Evolutionary conservation across 73 alveolate species (phyloP).

Genomic region (Paramecium caudatum): DNA sequence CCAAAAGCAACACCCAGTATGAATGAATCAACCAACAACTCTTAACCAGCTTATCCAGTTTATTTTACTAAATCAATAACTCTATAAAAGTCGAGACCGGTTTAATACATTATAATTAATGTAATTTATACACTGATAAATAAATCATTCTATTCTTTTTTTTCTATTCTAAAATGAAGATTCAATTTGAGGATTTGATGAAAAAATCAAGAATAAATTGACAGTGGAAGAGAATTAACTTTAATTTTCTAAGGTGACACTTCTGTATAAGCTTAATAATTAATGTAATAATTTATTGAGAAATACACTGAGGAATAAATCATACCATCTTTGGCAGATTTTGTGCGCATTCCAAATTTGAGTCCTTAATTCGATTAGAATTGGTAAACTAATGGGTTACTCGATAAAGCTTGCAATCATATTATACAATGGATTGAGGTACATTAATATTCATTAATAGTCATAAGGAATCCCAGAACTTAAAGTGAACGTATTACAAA

Average conservation of each 20-base stretch:
- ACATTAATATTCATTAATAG: background rate
- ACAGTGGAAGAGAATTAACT: no score
- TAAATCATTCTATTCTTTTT: no score
- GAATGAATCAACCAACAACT: background rate
- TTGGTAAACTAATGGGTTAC: slow-evolving; percentile 90
- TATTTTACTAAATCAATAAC: background rate
- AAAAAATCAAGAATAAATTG: no score
- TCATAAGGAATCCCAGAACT: slow-evolving; percentile 81
- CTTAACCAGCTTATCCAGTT: background rate
- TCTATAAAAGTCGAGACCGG: no score
- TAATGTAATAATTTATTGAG: slow-evolving; percentile 2
- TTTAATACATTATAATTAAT: no score
- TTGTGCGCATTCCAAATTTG: slow-evolving; percentile 92
- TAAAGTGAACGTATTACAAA: slow-evolving; percentile 82
- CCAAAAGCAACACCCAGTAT: slow-evolving; percentile 13
- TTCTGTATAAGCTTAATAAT: no score
- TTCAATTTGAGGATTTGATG: no score
- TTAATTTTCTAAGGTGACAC: no score
- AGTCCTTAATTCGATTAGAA: slow-evolving; percentile 93
- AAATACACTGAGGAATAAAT: slow-evolving; percentile 61
- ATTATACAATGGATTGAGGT: slow-evolving; percentile 80
- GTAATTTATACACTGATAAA: no score
- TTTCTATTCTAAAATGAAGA: background rate
- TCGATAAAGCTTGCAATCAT: slow-evolving; percentile 81
- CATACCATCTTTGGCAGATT: slow-evolving; percentile 88